Conservation (phyloP, 371 early-diverging fungal genomes). For the Mortierella sp. region DNA sequence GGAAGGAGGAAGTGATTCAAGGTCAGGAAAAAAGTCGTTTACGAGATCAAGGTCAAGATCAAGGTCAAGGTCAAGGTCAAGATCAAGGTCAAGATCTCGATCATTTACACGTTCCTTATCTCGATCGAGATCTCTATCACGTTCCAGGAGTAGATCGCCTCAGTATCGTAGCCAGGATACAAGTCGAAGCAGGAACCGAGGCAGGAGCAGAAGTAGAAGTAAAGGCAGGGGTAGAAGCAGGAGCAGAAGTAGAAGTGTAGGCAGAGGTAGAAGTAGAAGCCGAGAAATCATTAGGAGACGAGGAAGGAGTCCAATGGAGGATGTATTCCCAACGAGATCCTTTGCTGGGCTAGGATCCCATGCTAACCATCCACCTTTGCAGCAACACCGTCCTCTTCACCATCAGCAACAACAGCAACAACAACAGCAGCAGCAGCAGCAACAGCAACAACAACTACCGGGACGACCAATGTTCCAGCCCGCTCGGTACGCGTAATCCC, state of each 20-base stretch:
- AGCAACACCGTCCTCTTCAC: too few species aligned
- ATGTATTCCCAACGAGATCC: constrained; percentile 24
- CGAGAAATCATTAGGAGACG: constrained; percentile 4
- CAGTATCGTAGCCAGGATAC: constrained; percentile 10
- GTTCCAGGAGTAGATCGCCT: constrained; percentile 40
- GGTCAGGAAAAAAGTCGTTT: constrained; percentile 2
- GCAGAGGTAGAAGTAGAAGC: constrained; percentile 5
- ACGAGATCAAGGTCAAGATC: constrained; percentile 27
- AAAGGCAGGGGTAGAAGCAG: constrained; percentile 9
- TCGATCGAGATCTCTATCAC: constrained; percentile 17
- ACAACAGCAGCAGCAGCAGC: too few species aligned
- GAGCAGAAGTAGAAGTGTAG: constrained; percentile 10
- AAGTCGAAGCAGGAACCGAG: constrained; percentile 10
- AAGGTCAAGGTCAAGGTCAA: constrained; percentile 25
- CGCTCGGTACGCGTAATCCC: background rate
- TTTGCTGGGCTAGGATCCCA: constrained; percentile 20
- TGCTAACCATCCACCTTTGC: background rate
- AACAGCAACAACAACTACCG: constrained; percentile 12
- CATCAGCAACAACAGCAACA: too few species aligned
- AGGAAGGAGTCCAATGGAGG: constrained; percentile 5
- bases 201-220: background rate
- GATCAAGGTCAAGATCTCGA: constrained; percentile 23
- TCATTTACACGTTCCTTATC: constrained; percentile 28
- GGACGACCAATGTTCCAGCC: background rate
- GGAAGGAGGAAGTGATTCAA: background rate